phyloP scores from a whole-genome alignment of 2,329 filamentous ascomycete species.

The Neoascochyta sp. region DNA sequence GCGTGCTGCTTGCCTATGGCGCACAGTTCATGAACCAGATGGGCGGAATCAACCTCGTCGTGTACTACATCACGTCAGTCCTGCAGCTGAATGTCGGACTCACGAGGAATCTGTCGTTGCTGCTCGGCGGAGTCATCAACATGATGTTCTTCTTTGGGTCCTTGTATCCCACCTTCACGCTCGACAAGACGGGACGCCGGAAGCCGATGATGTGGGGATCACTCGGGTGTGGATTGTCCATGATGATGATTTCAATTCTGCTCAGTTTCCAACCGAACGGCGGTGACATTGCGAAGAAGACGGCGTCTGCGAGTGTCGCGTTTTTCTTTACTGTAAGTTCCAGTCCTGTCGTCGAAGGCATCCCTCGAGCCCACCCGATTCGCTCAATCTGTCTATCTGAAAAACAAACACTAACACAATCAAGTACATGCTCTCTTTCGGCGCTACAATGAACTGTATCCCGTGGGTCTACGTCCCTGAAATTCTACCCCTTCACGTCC shows the following conservation, averaged over 20 bases:
- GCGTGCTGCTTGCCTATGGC: slow-evolving; percentile 40
- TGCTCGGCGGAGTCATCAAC: slow-evolving; percentile 46
- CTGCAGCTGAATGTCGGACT: slow-evolving; percentile 48
- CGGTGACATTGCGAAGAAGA: slow-evolving; percentile 37
- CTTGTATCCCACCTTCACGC: slow-evolving; percentile 40
- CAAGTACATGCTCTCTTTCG: slow-evolving; percentile 26
- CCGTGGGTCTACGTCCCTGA: slow-evolving; percentile 52
- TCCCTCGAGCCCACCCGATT: no score
- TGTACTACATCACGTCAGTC: slow-evolving; percentile 46
- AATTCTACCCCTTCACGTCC: slow-evolving; percentile 49
- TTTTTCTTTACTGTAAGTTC: slow-evolving; percentile 47
- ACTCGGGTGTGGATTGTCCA: slow-evolving; percentile 28
- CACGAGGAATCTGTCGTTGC: slow-evolving; percentile 42
- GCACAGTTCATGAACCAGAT: slow-evolving; percentile 43
- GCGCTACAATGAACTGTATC: slow-evolving; percentile 30
- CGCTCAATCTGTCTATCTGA: background rate
- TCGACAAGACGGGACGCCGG: slow-evolving; percentile 29
- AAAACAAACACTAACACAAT: background rate
- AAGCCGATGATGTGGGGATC: slow-evolving; percentile 34
- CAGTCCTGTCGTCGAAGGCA: background rate
- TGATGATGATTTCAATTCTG: slow-evolving; percentile 36
- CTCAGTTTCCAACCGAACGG: slow-evolving; percentile 42
- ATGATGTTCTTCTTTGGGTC: slow-evolving; percentile 31
- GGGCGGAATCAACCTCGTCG: slow-evolving; percentile 40
- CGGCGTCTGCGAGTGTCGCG: slow-evolving; percentile 46